These are phyloP conservation scores for Mucor indicus DNA, from an alignment of 371 early-diverging fungal genomes.

Conservation along the genomic window DNA sequence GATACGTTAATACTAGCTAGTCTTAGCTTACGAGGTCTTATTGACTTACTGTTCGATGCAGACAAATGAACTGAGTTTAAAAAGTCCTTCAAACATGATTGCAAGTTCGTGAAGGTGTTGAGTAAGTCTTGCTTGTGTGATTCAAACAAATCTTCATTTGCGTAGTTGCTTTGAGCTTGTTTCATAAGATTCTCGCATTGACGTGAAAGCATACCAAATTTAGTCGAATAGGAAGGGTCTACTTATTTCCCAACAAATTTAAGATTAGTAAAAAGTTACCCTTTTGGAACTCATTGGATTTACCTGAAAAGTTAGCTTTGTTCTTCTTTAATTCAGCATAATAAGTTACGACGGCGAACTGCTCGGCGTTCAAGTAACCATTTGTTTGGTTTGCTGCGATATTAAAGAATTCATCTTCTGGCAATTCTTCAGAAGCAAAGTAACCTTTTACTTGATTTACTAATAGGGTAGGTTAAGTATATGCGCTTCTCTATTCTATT, in stretches of 20 bases:
- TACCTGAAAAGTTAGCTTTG: not conserved
- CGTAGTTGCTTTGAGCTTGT: not conserved
- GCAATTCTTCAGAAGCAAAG: not conserved
- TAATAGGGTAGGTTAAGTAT: too few species aligned
- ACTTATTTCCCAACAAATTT: not conserved
- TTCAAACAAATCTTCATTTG: not conserved
- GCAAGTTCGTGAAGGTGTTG: not conserved
- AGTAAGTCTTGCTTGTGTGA: not conserved
- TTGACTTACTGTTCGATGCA: too few species aligned
- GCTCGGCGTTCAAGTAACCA: not conserved
- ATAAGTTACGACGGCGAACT: not conserved
- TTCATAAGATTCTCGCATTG: not conserved
- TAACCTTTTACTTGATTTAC: not conserved
- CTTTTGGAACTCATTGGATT: too few species aligned
- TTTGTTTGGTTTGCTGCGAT: not conserved
- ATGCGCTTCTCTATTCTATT: too few species aligned
- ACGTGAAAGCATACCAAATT: not conserved
- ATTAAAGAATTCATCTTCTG: not conserved
- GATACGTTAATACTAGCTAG: too few species aligned
- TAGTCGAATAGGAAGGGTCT: too few species aligned
- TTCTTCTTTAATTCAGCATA: not conserved
- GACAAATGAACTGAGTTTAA: too few species aligned
- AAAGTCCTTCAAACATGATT: too few species aligned
- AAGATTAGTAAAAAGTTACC: too few species aligned
- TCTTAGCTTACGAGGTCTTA: too few species aligned